Base-by-base conservation (phyloP, 169 alveolate genomes). In the Cryptosporidium tyzzeri region DNA sequence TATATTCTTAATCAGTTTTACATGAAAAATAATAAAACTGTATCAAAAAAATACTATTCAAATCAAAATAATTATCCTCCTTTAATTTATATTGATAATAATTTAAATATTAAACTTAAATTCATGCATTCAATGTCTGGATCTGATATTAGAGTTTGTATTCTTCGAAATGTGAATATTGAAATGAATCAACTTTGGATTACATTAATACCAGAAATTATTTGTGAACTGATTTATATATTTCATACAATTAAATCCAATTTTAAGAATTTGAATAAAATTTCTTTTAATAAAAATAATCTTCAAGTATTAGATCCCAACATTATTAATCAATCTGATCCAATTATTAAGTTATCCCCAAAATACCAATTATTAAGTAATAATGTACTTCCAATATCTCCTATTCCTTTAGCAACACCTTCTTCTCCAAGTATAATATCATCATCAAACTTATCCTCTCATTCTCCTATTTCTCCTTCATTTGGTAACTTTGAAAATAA, bases 81-180 rank as follows among this genome's bases (percentile, higher is more conserved):
- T 26, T 26, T 80, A 29, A 33, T 80, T 26, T 44, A 62, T 37
- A 35, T 80, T 3, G 23, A 59, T 9, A 51, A 62, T 21, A 41
- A 39, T 1, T 14, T 65, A 33, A 37, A 80, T 26, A 37, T 80
- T 14, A 45, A 6, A 8, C 8, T 80, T 0, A 59, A 80, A 53
- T 62, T 80, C n/a, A 80, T 80, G 80, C 89, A 80, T 29, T 80
- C 89, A 5, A 80, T 80, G 71, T 80, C 74, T 12, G 80, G 89
- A 16, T 62, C 89, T 3, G 67, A 80, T 65, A 80, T 80, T 39
- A 35, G 65, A 31, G 74, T 80, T 2, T 80, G 62, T 29, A 80
- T 16, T 16, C 45, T 80, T 10, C 16, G 67, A 6, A 62, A 62
- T 29, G 35, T 65, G 12, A 59, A 80, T 80, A 62, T 80, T 61